A percentile compares a stretch with the other conserved stretches of the same genome.
These are phyloP conservation scores for Purshia tridentata DNA, from an alignment of 306 rosid species.

Conservation along the genomic window DNA sequence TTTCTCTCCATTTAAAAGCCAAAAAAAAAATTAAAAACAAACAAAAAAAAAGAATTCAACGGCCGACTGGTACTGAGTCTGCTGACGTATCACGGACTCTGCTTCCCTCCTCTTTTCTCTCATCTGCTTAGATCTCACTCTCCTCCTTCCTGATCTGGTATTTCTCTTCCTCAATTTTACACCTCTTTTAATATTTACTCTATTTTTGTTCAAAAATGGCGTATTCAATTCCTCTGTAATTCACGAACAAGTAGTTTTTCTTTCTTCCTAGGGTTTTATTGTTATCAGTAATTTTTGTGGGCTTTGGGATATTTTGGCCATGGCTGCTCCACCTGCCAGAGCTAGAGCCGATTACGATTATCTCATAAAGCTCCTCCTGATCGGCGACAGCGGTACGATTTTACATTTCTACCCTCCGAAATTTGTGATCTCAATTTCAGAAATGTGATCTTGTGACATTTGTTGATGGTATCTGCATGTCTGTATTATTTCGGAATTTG, in stretches of 20 bases:
- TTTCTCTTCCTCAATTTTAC: not conserved
- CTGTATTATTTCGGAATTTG: not conserved
- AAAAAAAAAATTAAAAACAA: not conserved
- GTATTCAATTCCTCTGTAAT: not conserved
- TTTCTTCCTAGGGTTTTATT: constrained; percentile 5
- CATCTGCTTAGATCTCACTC: constrained; percentile 45
- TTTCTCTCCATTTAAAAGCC: not conserved
- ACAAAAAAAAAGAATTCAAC: constrained; percentile 34
- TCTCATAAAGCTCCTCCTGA: constrained; percentile 88
- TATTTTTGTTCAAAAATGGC: not conserved
- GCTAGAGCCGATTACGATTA: constrained; percentile 98
- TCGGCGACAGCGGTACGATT: constrained; percentile 94
- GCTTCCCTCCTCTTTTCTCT: constrained; percentile 31
- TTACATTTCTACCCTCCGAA: not conserved
- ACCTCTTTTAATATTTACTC: constrained; percentile 9
- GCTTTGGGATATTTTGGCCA: constrained; percentile 16
- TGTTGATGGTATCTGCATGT: not conserved
- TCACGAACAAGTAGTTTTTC: constrained; percentile 6
- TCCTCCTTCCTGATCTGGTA: constrained; percentile 32
- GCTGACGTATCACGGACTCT: constrained; percentile 36
- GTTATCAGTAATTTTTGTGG: constrained; percentile 1
- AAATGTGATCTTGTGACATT: constrained; percentile 8
- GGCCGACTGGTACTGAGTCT: constrained; percentile 48
- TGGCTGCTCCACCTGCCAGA: constrained; percentile 82
- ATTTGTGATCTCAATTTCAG: not conserved